Evolutionary conservation across 2,329 filamentous ascomycete species (phyloP).

Genomic region (Akanthomyces dipterigenus): DNA sequence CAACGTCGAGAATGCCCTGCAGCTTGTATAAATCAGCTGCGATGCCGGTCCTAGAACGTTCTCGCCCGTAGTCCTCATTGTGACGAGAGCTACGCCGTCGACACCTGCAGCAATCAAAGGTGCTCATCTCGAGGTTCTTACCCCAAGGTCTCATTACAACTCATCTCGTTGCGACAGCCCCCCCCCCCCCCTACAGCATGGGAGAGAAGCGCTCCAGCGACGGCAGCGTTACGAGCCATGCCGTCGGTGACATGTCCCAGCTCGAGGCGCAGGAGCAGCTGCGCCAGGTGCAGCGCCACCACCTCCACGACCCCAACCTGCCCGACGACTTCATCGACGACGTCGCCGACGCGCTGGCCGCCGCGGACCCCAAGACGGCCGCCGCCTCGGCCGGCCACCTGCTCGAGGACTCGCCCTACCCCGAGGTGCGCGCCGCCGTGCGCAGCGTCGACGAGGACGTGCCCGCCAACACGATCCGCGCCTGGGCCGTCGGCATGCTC

Average conservation of each 20-base stretch:
- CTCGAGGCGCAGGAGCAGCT: constrained; percentile 14
- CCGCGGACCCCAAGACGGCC: constrained; percentile 49
- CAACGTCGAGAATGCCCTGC: neutral
- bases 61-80: neutral
- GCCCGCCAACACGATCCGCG: constrained; percentile 30
- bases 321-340: constrained; percentile 47
- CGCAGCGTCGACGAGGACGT: constrained; percentile 11
- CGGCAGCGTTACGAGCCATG: neutral
- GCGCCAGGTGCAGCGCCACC: constrained; percentile 33
- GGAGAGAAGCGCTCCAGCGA: constrained; percentile 1
- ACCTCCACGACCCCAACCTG: constrained; percentile 43
- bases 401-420: constrained; percentile 13
- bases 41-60: neutral
- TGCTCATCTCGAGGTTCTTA: neutral
- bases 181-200: neutral
- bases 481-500: constrained; percentile 37
- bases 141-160: neutral
- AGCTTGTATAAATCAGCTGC: neutral
- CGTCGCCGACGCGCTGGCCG: constrained; percentile 44
- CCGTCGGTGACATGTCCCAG: constrained; percentile 4
- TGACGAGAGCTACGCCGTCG: neutral
- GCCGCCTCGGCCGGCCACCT: constrained; percentile 77
- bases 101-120: neutral
- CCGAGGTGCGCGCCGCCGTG: constrained; percentile 12
- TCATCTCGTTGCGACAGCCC: neutral